Conservation (phyloP, 176 grass and related monocot species). For the Musa troglodytarum region DNA sequence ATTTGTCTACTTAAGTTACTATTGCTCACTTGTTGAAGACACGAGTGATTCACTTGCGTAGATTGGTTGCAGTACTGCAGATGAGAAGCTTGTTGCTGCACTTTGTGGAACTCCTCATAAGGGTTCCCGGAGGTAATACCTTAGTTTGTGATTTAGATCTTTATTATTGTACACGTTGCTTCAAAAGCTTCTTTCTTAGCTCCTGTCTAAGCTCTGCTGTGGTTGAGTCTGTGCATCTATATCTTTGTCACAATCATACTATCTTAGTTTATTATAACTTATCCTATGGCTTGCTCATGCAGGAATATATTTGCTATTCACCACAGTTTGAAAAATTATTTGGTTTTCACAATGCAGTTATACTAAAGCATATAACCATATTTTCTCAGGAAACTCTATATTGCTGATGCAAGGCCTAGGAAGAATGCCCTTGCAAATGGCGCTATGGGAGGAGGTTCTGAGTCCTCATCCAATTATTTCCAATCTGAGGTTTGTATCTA, state of each 20-base stretch:
- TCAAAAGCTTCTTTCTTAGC: not conserved
- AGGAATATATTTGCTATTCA: not conserved
- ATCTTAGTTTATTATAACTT: not conserved
- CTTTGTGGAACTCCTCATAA: slow-evolving; percentile 40
- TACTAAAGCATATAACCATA: not conserved
- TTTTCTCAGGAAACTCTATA: slow-evolving; percentile 82
- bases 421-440: slow-evolving; percentile 95
- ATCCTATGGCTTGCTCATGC: not conserved
- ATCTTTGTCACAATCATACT: too few species aligned
- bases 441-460: slow-evolving; percentile 93
- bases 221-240: too few species aligned
- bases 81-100: slow-evolving; percentile 91
- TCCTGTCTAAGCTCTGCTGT: not conserved
- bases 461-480: slow-evolving; percentile 88
- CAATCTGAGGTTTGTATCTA: slow-evolving; percentile 61
- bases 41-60: slow-evolving; percentile 18
- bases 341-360: not conserved
- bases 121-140: slow-evolving; percentile 43
- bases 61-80: slow-evolving; percentile 58
- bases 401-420: slow-evolving; percentile 97
- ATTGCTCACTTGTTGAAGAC: slow-evolving; percentile 16
- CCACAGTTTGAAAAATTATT: not conserved
- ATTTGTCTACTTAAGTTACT: slow-evolving; percentile 6
- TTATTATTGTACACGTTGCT: not conserved
- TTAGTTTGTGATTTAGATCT: not conserved